A percentile compares a stretch with the other conserved stretches of the same genome.
Conservation (phyloP, 176 grass and related monocot species). For the Musa beccarii region DNA sequence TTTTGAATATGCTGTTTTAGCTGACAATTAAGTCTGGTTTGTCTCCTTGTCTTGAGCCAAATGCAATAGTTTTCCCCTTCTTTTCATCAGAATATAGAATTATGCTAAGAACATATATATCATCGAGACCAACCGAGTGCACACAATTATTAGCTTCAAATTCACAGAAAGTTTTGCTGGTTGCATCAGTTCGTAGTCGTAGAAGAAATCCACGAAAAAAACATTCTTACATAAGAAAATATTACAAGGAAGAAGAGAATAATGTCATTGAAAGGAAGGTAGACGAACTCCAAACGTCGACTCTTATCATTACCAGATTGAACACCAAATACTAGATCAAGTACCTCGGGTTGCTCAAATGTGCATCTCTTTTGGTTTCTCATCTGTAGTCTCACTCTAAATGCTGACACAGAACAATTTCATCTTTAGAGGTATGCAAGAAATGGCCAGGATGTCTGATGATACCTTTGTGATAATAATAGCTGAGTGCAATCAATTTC, state of each 20-base stretch:
- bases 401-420: too few relatives aligned
- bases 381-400: too few relatives aligned
- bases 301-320: not conserved
- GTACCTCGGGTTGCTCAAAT: not conserved
- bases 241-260: not conserved
- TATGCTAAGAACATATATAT: too few relatives aligned
- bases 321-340: not conserved
- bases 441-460: too few relatives aligned
- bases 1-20: too few relatives aligned
- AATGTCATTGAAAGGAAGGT: not conserved
- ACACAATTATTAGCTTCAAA: not conserved
- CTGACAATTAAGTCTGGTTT: too few relatives aligned
- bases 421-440: too few relatives aligned
- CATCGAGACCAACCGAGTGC: too few relatives aligned
- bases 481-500: not conserved
- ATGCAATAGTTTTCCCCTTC: too few relatives aligned
- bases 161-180: not conserved
- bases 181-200: not conserved
- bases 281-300: not conserved
- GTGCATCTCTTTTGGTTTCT: too few relatives aligned
- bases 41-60: too few relatives aligned
- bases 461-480: not conserved
- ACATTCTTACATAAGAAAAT: not conserved
- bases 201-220: not conserved
- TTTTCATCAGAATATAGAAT: too few relatives aligned